These are phyloP conservation scores for Komagataella kurtzmanii DNA, from an alignment of 805 yeast genomes.

Conservation along the genomic window DNA sequence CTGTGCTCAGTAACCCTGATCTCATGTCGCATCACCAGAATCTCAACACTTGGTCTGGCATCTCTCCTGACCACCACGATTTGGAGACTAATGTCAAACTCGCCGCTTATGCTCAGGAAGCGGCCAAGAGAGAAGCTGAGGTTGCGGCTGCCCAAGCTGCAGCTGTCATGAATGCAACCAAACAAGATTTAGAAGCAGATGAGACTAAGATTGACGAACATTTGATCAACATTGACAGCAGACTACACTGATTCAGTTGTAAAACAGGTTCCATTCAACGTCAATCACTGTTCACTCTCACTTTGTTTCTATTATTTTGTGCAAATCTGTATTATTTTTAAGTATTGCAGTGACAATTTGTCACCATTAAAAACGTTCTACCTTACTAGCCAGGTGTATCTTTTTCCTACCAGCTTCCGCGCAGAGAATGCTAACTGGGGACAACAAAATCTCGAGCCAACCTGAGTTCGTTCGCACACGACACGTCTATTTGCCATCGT, in stretches of 20 bases:
- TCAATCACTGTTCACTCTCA: background rate
- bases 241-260: background rate
- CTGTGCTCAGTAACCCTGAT: background rate
- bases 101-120: slow-evolving; percentile 2
- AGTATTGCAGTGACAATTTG: background rate
- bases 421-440: background rate
- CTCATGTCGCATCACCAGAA: slow-evolving; percentile 1
- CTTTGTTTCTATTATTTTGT: background rate
- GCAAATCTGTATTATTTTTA: background rate
- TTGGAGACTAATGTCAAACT: background rate
- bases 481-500: background rate
- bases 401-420: background rate
- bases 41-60: background rate
- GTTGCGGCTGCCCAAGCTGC: slow-evolving; percentile 2
- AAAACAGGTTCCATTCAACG: background rate
- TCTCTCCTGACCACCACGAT: slow-evolving; percentile 1
- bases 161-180: slow-evolving; percentile 1
- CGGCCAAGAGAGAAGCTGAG: slow-evolving; percentile 5
- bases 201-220: slow-evolving; percentile 4
- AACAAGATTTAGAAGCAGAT: background rate
- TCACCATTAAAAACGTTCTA: background rate
- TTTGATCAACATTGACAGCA: slow-evolving; percentile 3
- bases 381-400: background rate
- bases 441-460: background rate
- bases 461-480: background rate